These are phyloP conservation scores for Backusella sp. DNA, from an alignment of 192 early-diverging fungal genomes.

Conservation along the genomic window DNA sequence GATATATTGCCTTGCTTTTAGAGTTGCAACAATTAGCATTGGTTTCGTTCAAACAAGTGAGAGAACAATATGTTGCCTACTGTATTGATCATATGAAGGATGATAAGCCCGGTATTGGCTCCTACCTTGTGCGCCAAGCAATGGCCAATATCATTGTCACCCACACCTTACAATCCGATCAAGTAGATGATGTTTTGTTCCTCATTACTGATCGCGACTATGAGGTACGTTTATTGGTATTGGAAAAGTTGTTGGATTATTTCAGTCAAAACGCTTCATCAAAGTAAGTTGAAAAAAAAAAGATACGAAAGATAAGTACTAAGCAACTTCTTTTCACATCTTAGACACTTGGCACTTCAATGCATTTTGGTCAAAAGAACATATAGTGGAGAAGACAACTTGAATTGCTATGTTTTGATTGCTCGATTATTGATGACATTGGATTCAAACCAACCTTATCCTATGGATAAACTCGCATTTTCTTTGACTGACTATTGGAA, in stretches of 20 bases:
- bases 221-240: conserved; percentile 59
- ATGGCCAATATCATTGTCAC: conserved; percentile 40
- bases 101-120: conserved; percentile 22
- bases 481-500: conserved; percentile 43
- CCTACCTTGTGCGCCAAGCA: conserved; percentile 40
- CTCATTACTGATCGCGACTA: conserved; percentile 59
- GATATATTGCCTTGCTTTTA: neutral
- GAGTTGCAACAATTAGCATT: neutral
- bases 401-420: conserved; percentile 45
- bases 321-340: neutral
- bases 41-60: neutral
- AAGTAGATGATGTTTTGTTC: conserved; percentile 24
- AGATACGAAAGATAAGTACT: neutral
- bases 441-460: conserved; percentile 23
- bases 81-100: neutral
- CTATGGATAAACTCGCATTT: conserved; percentile 20
- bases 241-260: conserved; percentile 40
- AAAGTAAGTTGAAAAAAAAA: conserved; percentile 1
- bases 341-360: conserved; percentile 25
- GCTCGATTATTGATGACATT: conserved; percentile 43
- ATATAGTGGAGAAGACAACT: conserved; percentile 41
- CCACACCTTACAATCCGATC: conserved; percentile 14
- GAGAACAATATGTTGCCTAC: neutral
- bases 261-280: conserved; percentile 11
- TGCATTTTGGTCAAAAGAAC: conserved; percentile 38